Conservation (phyloP, 1,284 basidiomycete genomes). For the Fomes fomentarius region DNA sequence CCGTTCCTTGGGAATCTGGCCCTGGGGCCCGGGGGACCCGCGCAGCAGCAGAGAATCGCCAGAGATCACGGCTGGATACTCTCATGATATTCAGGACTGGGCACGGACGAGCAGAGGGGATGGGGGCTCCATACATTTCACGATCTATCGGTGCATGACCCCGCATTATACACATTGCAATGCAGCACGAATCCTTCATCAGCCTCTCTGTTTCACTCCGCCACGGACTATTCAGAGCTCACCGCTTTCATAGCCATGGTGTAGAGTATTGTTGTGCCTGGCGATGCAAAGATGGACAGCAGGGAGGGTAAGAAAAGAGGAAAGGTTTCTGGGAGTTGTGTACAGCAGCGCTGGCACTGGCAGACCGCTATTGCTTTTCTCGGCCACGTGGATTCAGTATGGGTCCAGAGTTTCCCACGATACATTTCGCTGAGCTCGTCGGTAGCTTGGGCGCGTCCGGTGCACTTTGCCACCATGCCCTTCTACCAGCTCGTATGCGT, state of each 20-base stretch:
- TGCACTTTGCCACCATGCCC: conserved; percentile 55
- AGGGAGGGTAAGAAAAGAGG: not conserved
- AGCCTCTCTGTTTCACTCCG: not conserved
- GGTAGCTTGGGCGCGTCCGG: conserved; percentile 1
- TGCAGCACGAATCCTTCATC: conserved; percentile 9
- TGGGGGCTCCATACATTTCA: conserved; percentile 59
- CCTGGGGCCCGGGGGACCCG: conserved; percentile 75
- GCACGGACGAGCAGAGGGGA: conserved; percentile 12
- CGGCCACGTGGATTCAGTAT: conserved; percentile 15
- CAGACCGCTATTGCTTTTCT: conserved; percentile 17
- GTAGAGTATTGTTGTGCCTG: conserved; percentile 12
- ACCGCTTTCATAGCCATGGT: conserved; percentile 30
- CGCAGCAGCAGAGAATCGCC: conserved; percentile 88
- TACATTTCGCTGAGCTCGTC: conserved; percentile 12
- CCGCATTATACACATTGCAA: too few relatives aligned
- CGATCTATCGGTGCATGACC: conserved; percentile 50
- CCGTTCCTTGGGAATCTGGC: conserved; percentile 89
- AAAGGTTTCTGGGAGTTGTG: conserved; percentile 1
- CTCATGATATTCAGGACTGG: conserved; percentile 31
- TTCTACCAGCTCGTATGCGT: conserved; percentile 84
- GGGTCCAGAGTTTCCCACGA: conserved; percentile 22
- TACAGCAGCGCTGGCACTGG: conserved; percentile 15
- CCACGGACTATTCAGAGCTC: not conserved
- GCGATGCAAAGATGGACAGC: not conserved
- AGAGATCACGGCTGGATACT: conserved; percentile 75